Evolutionary conservation across 768 basidiomycete genomes (phyloP), one percentile per base, ranked within the genome.

Genomic region (Leccinum sublutescens): DNA sequence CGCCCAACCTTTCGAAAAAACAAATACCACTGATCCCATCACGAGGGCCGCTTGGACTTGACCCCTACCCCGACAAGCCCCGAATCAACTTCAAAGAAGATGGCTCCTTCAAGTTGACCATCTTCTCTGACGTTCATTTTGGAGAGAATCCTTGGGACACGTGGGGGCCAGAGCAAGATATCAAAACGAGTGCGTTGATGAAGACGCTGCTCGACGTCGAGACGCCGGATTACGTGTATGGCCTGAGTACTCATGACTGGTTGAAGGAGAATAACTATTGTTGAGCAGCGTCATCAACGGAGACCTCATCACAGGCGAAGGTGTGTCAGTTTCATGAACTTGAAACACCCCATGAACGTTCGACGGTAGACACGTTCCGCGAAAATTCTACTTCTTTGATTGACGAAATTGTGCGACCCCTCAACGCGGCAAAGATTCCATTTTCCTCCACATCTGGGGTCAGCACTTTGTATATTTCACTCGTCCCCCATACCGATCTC

Each of bases 91-190:
- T 90, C 71, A 75, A 76, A 8, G 31, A 68, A 0, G 80, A 87
- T 66, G 85, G 84, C 2, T 82, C 82, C 1, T 88, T 91, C 79
- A 89, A 88, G 71, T 64, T 91, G 50, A 86, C 84, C 14, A 78
- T 89, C 6, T 89, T 91, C 69, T 88, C 87, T 7, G 89, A 91
- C 64, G 71, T 90, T 31, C 89, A 91, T 66, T 89, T 80, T 60
- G 89, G 89, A 27, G 89, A 91, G 71, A 86, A 88, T 63, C 86
- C 87, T 8, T 86, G 85, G 83, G 85, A 85, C 55, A 69, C 60
- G 8, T 87, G 85, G 83, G 88, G 89, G 0, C 84, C 84, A 19
- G 74, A 79, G 62, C 86, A 91, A 64, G 89, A 91, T 60, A 69
- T 74, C 25, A 86, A 87, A 47, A 89, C 86, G 59, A 78, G 78